These are phyloP conservation scores for Penicillium sp. DNA, from an alignment of 2,329 filamentous ascomycete genomes.

Conservation along the genomic window DNA sequence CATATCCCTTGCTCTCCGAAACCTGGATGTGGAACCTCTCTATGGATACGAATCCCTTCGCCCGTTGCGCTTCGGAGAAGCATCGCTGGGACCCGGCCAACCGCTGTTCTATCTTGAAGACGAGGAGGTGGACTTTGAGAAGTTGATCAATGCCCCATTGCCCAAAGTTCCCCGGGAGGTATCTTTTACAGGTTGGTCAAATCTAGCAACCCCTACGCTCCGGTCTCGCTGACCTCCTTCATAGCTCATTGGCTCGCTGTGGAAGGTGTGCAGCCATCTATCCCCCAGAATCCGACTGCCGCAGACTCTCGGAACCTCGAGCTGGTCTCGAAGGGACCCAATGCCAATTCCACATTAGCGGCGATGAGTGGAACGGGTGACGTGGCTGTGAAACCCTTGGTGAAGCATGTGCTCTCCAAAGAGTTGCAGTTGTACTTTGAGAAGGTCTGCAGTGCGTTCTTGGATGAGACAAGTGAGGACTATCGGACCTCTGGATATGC, in stretches of 20 bases:
- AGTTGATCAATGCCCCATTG: constrained; percentile 92
- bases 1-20: constrained; percentile 77
- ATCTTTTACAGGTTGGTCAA: constrained; percentile 72
- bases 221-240: background rate
- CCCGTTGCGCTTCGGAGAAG: constrained; percentile 87
- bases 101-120: constrained; percentile 97
- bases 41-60: constrained; percentile 95
- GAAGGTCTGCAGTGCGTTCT: constrained; percentile 83
- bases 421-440: constrained; percentile 97
- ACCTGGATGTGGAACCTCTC: constrained; percentile 88
- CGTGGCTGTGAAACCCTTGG: constrained; percentile 78
- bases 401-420: constrained; percentile 95
- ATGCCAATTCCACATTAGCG: constrained; percentile 80
- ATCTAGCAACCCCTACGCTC: constrained; percentile 19
- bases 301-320: constrained; percentile 81
- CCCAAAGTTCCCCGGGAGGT: constrained; percentile 94
- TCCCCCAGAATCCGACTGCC: constrained; percentile 91
- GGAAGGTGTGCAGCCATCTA: constrained; percentile 93
- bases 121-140: constrained; percentile 98
- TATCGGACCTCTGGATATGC: constrained; percentile 82
- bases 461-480: constrained; percentile 85
- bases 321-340: constrained; percentile 83
- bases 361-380: constrained; percentile 82
- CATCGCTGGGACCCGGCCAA: constrained; percentile 87
- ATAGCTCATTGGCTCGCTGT: constrained; percentile 94